Conservation (phyloP, 2,329 filamentous ascomycete species). For the Ophiosphaerella narmari region DNA sequence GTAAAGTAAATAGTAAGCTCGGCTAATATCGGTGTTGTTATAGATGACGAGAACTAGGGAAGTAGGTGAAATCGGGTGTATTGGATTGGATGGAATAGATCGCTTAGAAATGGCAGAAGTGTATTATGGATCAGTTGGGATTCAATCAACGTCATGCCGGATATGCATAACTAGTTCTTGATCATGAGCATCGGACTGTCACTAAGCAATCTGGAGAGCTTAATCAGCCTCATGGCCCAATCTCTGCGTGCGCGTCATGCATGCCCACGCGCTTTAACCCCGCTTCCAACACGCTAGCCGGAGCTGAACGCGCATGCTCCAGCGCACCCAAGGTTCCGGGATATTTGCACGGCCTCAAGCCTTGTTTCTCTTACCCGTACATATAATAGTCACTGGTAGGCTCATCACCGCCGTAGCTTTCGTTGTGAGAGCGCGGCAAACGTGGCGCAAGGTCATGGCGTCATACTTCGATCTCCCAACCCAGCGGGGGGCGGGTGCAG, state of each 20-base stretch:
- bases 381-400: conserved; percentile 13
- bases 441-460: conserved; percentile 27
- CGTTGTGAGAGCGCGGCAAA: conserved; percentile 2
- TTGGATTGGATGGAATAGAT: too few species aligned
- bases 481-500: conserved; percentile 20
- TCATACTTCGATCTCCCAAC: conserved; percentile 42
- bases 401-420: background rate
- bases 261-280: conserved; percentile 1
- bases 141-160: background rate
- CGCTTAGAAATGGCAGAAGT: too few species aligned
- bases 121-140: too few species aligned
- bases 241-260: background rate
- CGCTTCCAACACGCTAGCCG: conserved; percentile 4
- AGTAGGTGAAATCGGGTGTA: too few species aligned
- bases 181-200: conserved; percentile 1
- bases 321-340: conserved; percentile 11
- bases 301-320: conserved; percentile 1
- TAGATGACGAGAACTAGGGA: too few species aligned
- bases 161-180: background rate
- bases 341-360: conserved; percentile 15
- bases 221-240: conserved; percentile 5
- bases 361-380: conserved; percentile 5
- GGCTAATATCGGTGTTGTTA: too few species aligned
- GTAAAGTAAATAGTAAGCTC: too few species aligned
- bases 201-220: conserved; percentile 2